Percentiles rank a stretch among this genome's conserved stretches.
These are phyloP conservation scores for Rhododendron molle DNA, from an alignment of 148 eudicot species.

Conservation along the genomic window DNA sequence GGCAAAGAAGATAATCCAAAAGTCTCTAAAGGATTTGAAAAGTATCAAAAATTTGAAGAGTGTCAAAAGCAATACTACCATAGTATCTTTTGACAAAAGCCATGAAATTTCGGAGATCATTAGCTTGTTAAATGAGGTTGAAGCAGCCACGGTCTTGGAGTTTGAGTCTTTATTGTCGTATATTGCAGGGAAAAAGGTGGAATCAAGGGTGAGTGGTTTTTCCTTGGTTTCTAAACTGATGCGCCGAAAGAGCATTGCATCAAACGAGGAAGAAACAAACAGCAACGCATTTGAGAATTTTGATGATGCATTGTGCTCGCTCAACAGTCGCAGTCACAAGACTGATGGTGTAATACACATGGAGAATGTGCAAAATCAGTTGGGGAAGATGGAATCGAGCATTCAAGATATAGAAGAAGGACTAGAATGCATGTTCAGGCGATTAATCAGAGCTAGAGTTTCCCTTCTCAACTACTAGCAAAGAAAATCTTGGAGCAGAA, in stretches of 20 bases:
- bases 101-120: background rate
- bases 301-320: slow-evolving; percentile 23
- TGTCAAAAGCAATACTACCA: background rate
- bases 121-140: slow-evolving; percentile 16
- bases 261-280: background rate
- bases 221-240: slow-evolving; percentile 7
- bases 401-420: slow-evolving; percentile 34
- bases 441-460: slow-evolving; percentile 43
- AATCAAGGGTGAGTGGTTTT: background rate
- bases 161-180: slow-evolving; percentile 16
- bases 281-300: slow-evolving; percentile 21
- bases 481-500: background rate
- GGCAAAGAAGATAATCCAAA: slow-evolving; percentile 22
- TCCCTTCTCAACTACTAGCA: slow-evolving; percentile 27
- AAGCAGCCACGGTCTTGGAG: slow-evolving; percentile 3
- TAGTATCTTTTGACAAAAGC: background rate
- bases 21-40: slow-evolving; percentile 3
- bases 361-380: slow-evolving; percentile 10
- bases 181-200: background rate
- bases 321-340: slow-evolving; percentile 15
- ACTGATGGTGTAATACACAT: background rate
- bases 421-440: slow-evolving; percentile 41
- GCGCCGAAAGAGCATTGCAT: background rate
- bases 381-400: slow-evolving; percentile 18
- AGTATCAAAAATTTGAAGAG: background rate